Evolutionary conservation across 305 asterid species (phyloP), one percentile per base, ranked within the genome.

Genomic region (Fraxinus albicans): DNA sequence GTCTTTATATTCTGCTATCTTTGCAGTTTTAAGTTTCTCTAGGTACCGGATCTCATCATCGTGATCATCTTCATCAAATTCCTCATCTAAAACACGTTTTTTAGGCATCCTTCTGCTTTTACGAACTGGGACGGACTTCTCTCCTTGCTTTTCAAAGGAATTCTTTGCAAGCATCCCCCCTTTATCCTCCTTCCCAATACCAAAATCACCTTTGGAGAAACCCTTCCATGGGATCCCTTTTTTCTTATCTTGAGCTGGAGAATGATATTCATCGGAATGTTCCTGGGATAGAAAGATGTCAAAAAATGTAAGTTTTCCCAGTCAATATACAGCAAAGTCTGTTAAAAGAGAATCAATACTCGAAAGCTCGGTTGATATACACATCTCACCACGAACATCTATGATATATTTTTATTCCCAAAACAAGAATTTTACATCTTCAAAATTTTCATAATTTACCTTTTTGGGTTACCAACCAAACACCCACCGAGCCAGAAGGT

Each of bases 21-120:
- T 94, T 0, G 97, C 90, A 82, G 92, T 85, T 89, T 91, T 94
- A 4, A 94, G 93, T 88, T 94, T 96, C 90, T 94, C 98, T 80
- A 96, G 85, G 86, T 89, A 96, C 55, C 98, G 91, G 83, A 93
- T 93, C 90, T 96, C 99, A 79, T 91, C 98, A 85, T 96, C 98
- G 29, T 88, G 91, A 25, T 91, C 92, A 2, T 91, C 97, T 15
- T 92, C 95, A 72, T 89, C 98, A 85, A 90, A 94, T 6, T 89
- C 93, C 73, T 82, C 92, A 80, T 95, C 95, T 77, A 88, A 85
- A 67, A 87, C 94, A 83, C 97, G 97, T 86, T 83, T 91, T 88
- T 92, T 95, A 63, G 95, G 96, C 38, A 83, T 91, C 87, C 97
- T 88, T 89, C 82, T 93, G 91, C 98, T 95, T 89, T 94, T 95